Conservation (phyloP, 1,139 yeast genomes). For the Candida frijolesensis region DNA sequence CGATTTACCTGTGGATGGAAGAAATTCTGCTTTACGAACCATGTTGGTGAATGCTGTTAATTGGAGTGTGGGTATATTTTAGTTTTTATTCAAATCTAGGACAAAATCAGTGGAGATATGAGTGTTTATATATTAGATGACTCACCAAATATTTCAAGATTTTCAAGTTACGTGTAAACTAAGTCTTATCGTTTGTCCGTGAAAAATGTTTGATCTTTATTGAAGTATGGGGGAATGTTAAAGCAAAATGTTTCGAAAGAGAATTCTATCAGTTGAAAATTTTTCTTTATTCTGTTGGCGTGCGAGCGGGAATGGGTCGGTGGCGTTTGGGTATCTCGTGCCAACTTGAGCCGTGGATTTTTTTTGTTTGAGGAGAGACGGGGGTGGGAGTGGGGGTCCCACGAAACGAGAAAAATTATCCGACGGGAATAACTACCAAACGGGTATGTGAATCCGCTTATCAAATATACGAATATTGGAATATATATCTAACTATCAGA, state of each 20-base stretch:
- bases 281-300: background rate
- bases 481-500: too few relatives aligned
- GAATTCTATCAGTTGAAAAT: background rate
- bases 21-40: constrained; percentile 70
- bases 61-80: background rate
- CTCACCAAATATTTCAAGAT: background rate
- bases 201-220: background rate
- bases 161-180: background rate
- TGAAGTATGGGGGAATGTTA: background rate
- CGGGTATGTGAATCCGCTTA: background rate
- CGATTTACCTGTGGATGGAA: constrained; percentile 57
- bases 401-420: background rate
- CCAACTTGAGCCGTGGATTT: background rate
- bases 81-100: background rate
- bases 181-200: background rate
- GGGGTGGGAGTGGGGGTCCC: too few relatives aligned
- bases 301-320: too few relatives aligned
- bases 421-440: background rate
- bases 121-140: background rate
- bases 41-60: constrained; percentile 19
- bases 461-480: background rate
- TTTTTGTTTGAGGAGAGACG: too few relatives aligned
- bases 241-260: background rate
- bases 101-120: background rate
- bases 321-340: too few relatives aligned